These are phyloP conservation scores for Globomyces pollinis-pini DNA, from an alignment of 192 early-diverging fungal genomes.

Conservation along the genomic window DNA sequence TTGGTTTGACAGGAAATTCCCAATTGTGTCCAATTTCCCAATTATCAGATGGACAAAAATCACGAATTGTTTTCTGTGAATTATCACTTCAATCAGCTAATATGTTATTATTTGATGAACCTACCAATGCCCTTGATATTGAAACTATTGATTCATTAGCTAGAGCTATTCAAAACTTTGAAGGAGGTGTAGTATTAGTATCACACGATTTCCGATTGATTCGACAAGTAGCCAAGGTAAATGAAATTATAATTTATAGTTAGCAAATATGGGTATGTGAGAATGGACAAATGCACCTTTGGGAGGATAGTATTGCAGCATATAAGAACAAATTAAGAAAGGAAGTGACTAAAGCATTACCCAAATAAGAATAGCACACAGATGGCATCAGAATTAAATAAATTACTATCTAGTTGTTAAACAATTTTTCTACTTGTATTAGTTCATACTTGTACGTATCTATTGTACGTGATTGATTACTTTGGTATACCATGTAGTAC, in stretches of 20 bases:
- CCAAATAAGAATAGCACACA: no score
- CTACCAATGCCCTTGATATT: slow-evolving; percentile 90
- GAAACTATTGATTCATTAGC: slow-evolving; percentile 91
- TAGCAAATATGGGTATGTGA: slow-evolving; percentile 89
- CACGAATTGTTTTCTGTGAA: slow-evolving; percentile 94
- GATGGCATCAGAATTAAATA: no score
- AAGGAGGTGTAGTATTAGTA: slow-evolving; percentile 94
- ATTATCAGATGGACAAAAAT: slow-evolving; percentile 90
- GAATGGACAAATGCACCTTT: slow-evolving; percentile 64
- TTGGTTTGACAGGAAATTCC: slow-evolving; percentile 85
- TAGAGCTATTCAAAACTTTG: slow-evolving; percentile 89
- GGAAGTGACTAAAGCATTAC: slow-evolving; percentile 41
- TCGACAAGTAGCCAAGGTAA: slow-evolving; percentile 83
- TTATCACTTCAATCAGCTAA: slow-evolving; percentile 82
- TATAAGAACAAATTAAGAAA: slow-evolving; percentile 91
- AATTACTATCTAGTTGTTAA: no score
- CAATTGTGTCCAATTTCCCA: slow-evolving; percentile 86
- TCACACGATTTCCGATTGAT: slow-evolving; percentile 99
- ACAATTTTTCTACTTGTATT: no score
- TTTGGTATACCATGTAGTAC: no score
- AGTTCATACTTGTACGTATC: no score
- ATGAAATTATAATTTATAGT: not conserved
- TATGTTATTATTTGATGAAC: slow-evolving; percentile 96
- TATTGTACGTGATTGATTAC: no score
- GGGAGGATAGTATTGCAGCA: slow-evolving; percentile 69